Percentiles rank a stretch among this genome's conserved stretches.
phyloP scores from a whole-genome alignment of 1,139 yeast species.

The Diutina mesorugosa region DNA sequence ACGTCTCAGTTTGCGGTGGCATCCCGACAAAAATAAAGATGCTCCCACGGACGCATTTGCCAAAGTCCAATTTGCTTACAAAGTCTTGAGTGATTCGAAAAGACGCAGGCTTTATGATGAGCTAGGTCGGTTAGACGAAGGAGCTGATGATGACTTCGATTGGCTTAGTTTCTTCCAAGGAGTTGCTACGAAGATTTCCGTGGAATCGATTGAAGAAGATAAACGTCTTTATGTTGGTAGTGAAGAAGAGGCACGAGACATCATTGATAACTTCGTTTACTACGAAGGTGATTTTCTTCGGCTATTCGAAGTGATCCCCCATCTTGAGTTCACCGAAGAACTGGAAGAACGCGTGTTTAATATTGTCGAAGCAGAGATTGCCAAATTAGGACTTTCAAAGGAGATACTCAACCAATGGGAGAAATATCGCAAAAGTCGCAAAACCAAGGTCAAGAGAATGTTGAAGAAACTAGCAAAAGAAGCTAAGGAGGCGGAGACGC shows the following conservation, averaged over 20 bases:
- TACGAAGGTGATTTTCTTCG: slow-evolving; percentile 59
- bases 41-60: slow-evolving; percentile 41
- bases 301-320: slow-evolving; percentile 67
- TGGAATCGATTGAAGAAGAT: slow-evolving; percentile 67
- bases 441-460: slow-evolving; percentile 31
- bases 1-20: slow-evolving; percentile 52
- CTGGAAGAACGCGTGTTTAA: slow-evolving; percentile 49
- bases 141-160: slow-evolving; percentile 26
- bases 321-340: slow-evolving; percentile 48
- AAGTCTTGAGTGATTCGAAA: slow-evolving; percentile 47
- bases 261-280: slow-evolving; percentile 42
- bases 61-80: slow-evolving; percentile 62
- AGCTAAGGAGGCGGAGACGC: slow-evolving; percentile 56
- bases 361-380: slow-evolving; percentile 33
- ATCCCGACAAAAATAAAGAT: slow-evolving; percentile 61
- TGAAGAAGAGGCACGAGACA: slow-evolving; percentile 55
- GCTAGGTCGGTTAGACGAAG: slow-evolving; percentile 42
- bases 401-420: slow-evolving; percentile 31
- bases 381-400: slow-evolving; percentile 12
- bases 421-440: slow-evolving; percentile 36
- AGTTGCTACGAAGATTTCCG: slow-evolving; percentile 49
- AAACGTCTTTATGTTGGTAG: slow-evolving; percentile 49
- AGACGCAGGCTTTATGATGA: slow-evolving; percentile 49
- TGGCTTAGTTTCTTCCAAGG: slow-evolving; percentile 59
- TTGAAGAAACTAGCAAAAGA: slow-evolving; percentile 39